These are phyloP conservation scores for Penicillium sp. DNA, from an alignment of 2,329 filamentous ascomycete genomes.

Conservation along the genomic window DNA sequence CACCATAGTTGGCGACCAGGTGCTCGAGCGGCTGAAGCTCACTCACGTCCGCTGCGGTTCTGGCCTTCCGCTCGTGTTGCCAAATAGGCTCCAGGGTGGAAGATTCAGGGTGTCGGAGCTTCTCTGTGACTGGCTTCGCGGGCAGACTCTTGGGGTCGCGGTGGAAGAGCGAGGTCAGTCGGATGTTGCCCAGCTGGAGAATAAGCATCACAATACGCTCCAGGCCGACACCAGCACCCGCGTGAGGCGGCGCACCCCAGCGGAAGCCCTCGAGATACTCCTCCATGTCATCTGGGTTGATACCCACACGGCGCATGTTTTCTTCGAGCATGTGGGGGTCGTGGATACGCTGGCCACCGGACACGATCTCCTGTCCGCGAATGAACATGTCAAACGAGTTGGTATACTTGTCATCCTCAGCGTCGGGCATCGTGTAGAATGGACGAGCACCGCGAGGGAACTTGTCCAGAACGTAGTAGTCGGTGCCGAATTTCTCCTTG, in stretches of 20 bases:
- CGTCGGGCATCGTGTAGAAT: slow-evolving; percentile 88
- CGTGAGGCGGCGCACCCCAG: slow-evolving; percentile 85
- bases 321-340: slow-evolving; percentile 72
- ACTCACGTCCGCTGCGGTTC: slow-evolving; percentile 48
- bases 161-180: slow-evolving; percentile 82
- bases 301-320: slow-evolving; percentile 74
- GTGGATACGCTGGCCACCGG: slow-evolving; percentile 91
- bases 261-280: slow-evolving; percentile 89
- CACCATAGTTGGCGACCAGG: slow-evolving; percentile 92
- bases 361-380: slow-evolving; percentile 88
- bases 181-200: slow-evolving; percentile 83
- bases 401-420: slow-evolving; percentile 70
- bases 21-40: slow-evolving; percentile 76
- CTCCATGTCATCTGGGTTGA: slow-evolving; percentile 80
- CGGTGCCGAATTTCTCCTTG: slow-evolving; percentile 82
- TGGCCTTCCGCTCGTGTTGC: slow-evolving; percentile 45
- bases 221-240: slow-evolving; percentile 84
- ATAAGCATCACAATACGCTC: slow-evolving; percentile 87
- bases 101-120: slow-evolving; percentile 82
- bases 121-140: slow-evolving; percentile 60
- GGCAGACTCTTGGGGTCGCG: slow-evolving; percentile 88
- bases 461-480: slow-evolving; percentile 94
- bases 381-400: slow-evolving; percentile 97
- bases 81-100: slow-evolving; percentile 75
- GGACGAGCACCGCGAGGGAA: slow-evolving; percentile 83